These are phyloP conservation scores for Rhynchosporium secalis DNA, from an alignment of 2,329 filamentous ascomycete genomes.

Conservation along the genomic window DNA sequence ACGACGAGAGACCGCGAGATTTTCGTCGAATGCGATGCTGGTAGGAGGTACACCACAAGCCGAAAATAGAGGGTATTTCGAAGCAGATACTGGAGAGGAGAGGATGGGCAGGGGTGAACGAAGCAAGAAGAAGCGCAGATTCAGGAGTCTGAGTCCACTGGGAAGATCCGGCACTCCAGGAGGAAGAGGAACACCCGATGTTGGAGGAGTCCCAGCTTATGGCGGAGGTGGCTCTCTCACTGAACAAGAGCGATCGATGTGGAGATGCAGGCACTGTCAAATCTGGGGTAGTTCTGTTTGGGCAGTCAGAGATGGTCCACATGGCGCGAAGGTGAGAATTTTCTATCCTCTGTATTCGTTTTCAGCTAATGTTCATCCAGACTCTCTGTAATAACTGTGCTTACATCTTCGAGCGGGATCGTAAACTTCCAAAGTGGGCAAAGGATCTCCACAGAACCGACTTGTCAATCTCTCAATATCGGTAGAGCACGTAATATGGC, in stretches of 20 bases:
- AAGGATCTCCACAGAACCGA: conserved; percentile 61
- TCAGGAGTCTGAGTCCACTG: conserved; percentile 81
- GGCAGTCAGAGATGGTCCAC: conserved; percentile 90
- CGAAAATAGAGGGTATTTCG: conserved; percentile 47
- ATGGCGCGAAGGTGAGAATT: conserved; percentile 72
- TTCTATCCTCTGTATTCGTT: neutral
- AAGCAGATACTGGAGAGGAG: conserved; percentile 62
- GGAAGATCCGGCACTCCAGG: conserved; percentile 68
- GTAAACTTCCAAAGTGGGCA: conserved; percentile 76
- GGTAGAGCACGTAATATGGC: conserved; percentile 26
- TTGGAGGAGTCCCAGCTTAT: conserved; percentile 69
- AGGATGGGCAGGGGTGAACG: conserved; percentile 89
- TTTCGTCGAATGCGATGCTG: conserved; percentile 84
- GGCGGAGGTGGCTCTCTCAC: conserved; percentile 60
- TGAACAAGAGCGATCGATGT: conserved; percentile 76
- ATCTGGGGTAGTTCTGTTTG: conserved; percentile 90
- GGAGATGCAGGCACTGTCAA: conserved; percentile 85
- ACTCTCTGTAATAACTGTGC: conserved; percentile 93
- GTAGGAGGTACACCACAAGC: conserved; percentile 68
- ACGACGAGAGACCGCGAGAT: conserved; percentile 86
- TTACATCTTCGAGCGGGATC: conserved; percentile 82
- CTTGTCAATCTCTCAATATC: conserved; percentile 36
- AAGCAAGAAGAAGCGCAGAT: conserved; percentile 92
- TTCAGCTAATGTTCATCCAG: conserved; percentile 38
- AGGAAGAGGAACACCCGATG: conserved; percentile 78